Conservation (phyloP, 2,329 filamentous ascomycete species). For the Pseudocercospora vitis region DNA sequence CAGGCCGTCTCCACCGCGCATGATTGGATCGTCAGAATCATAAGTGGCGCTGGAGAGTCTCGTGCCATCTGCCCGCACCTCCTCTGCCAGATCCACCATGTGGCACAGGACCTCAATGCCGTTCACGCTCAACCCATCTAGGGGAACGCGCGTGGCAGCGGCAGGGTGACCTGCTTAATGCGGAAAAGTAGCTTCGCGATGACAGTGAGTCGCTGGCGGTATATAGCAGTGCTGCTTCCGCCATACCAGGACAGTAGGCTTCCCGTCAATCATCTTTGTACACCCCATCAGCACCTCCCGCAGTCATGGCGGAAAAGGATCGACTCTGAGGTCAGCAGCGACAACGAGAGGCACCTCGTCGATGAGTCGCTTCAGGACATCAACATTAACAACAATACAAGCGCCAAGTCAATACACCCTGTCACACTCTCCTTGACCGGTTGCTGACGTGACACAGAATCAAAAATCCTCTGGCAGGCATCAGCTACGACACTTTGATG, state of each 20-base stretch:
- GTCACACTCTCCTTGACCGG: no score
- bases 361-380: constrained; percentile 2
- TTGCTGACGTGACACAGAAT: constrained; percentile 37
- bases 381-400: constrained; percentile 8
- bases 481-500: constrained; percentile 55
- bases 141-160: neutral
- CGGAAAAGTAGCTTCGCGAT: neutral
- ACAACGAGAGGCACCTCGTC: constrained; percentile 7
- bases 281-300: neutral
- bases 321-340: constrained; percentile 3
- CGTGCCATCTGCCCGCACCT: neutral
- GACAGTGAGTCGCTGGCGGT: neutral
- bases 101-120: neutral
- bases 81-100: neutral
- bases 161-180: neutral
- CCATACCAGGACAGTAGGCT: neutral
- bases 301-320: constrained; percentile 3
- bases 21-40: neutral
- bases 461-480: constrained; percentile 56
- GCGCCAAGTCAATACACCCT: neutral
- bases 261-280: neutral
- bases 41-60: neutral
- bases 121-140: no score
- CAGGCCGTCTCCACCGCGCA: no score
- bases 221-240: neutral